phyloP scores from a whole-genome alignment of 805 yeast genomes.

The Blastobotrys muscicola region DNA sequence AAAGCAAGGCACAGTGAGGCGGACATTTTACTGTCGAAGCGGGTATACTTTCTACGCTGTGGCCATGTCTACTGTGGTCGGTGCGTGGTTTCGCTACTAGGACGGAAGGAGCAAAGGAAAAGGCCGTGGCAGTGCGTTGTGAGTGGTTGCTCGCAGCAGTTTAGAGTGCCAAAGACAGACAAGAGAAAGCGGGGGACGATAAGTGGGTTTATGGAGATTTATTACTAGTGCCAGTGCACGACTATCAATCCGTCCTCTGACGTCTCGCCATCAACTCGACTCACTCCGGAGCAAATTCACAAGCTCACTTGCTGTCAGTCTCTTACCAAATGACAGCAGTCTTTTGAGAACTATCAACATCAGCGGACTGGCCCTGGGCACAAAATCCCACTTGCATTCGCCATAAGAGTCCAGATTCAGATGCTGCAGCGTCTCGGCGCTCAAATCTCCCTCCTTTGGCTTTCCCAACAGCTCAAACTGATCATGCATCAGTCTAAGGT shows the following conservation, averaged over 20 bases:
- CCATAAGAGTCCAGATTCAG: no score
- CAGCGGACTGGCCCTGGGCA: no score
- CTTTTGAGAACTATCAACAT: no score
- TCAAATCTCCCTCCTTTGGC: slow-evolving; percentile 28
- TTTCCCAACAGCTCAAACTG: slow-evolving; percentile 55
- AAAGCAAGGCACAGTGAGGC: slow-evolving; percentile 32
- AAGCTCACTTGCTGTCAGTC: no score
- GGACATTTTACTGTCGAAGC: slow-evolving; percentile 53
- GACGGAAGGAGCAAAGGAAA: slow-evolving; percentile 27
- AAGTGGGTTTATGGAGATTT: slow-evolving; percentile 11
- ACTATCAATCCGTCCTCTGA: not conserved
- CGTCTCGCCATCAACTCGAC: not conserved
- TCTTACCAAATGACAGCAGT: no score
- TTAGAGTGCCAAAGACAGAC: slow-evolving; percentile 2
- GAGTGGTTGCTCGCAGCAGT: slow-evolving; percentile 8
- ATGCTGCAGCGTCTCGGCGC: no score
- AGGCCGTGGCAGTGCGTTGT: slow-evolving; percentile 9
- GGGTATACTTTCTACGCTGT: slow-evolving; percentile 59
- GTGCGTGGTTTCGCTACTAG: slow-evolving; percentile 54
- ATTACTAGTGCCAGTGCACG: slow-evolving; percentile 4
- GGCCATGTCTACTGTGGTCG: slow-evolving; percentile 86
- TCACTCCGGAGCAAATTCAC: no score
- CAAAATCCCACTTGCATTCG: no score
- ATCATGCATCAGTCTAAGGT: slow-evolving; percentile 46
- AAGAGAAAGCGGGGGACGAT: slow-evolving; percentile 1